These are phyloP conservation scores for Lactarius psammicola DNA, from an alignment of 768 basidiomycete genomes.

Conservation along the genomic window DNA sequence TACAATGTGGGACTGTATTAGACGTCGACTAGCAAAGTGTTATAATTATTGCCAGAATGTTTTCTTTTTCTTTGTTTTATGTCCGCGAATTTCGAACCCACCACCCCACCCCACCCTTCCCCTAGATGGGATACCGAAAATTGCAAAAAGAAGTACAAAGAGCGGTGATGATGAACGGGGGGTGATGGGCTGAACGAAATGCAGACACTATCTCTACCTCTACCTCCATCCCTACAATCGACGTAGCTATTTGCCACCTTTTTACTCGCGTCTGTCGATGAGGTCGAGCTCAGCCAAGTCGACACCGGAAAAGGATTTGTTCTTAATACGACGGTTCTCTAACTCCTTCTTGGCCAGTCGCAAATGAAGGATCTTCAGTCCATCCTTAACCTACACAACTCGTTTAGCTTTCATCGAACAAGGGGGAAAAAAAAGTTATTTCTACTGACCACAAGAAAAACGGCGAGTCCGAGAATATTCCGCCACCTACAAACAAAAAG, in stretches of 20 bases:
- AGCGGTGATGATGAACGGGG: neutral
- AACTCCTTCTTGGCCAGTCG: slow-evolving; percentile 71
- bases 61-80: neutral
- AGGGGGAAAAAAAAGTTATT: neutral
- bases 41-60: neutral
- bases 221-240: neutral
- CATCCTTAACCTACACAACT: slow-evolving; percentile 57
- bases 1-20: slow-evolving; percentile 79
- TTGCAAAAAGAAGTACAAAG: neutral
- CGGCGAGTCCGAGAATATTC: slow-evolving; percentile 63
- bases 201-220: neutral
- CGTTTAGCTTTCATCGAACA: neutral
- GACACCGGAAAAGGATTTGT: slow-evolving; percentile 69
- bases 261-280: slow-evolving; percentile 34
- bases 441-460: slow-evolving; percentile 58
- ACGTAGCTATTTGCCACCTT: neutral
- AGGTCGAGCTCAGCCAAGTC: slow-evolving; percentile 66
- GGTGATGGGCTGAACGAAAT: neutral
- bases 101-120: neutral
- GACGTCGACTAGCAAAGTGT: slow-evolving; percentile 59
- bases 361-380: slow-evolving; percentile 61
- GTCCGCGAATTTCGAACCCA: neutral
- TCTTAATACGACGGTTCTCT: slow-evolving; percentile 65
- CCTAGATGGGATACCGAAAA: neutral
- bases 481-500: slow-evolving; percentile 49